phyloP scores from a whole-genome alignment of 1,139 yeast genomes.

The Geotrichum klebahnii region DNA sequence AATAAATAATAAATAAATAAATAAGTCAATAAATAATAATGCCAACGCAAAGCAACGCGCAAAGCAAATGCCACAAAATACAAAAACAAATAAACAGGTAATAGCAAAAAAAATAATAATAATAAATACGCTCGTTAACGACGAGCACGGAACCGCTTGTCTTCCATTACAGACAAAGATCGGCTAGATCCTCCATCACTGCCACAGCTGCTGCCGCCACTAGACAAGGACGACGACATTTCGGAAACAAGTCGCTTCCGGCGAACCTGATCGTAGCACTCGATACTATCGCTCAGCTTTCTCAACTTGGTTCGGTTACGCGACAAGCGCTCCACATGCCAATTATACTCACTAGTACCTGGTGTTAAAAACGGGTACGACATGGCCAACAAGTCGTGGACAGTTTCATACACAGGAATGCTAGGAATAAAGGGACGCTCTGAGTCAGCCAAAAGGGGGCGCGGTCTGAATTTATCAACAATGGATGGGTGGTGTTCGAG shows the following conservation, averaged over 20 bases:
- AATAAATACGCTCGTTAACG: no score
- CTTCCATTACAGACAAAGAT: no score
- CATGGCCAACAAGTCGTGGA: slow-evolving; percentile 28
- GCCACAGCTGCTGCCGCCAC: neutral
- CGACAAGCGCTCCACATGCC: slow-evolving; percentile 28
- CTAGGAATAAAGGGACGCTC: slow-evolving; percentile 32
- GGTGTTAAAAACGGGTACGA: slow-evolving; percentile 27
- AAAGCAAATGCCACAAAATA: no score
- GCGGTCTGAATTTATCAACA: slow-evolving; percentile 30
- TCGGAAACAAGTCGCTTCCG: slow-evolving; percentile 2
- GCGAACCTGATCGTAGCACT: slow-evolving; percentile 20
- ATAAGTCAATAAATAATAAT: neutral
- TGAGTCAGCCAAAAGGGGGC: slow-evolving; percentile 32
- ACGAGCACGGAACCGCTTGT: slow-evolving; percentile 2
- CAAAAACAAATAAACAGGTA: no score
- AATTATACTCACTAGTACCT: slow-evolving; percentile 24
- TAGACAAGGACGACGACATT: neutral
- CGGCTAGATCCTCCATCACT: no score
- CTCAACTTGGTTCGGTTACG: slow-evolving; percentile 29
- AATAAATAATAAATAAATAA: slow-evolving; percentile 1
- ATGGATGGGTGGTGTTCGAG: slow-evolving; percentile 28
- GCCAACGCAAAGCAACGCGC: no score
- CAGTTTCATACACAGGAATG: slow-evolving; percentile 26
- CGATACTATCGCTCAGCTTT: slow-evolving; percentile 25
- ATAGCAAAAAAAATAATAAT: no score